Base-by-base conservation (phyloP, 495 filamentous ascomycete genomes). In the Chaetomium fimeti region DNA sequence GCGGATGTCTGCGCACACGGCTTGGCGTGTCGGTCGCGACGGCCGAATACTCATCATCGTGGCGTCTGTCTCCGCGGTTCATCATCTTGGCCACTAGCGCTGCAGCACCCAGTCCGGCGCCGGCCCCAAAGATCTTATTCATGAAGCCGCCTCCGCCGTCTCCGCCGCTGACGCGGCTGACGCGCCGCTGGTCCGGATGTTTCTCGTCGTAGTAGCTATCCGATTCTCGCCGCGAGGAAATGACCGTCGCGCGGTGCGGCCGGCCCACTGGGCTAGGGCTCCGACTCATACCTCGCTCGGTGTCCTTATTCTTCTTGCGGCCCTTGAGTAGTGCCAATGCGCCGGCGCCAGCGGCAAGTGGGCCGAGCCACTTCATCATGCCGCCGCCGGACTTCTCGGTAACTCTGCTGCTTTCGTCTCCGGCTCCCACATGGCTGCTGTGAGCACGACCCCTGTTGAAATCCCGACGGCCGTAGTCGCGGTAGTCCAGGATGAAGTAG, bases 401-500 rank as follows among this genome's bases (percentile, higher is more conserved):
- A 54, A 56, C 43, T 6, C 61, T 24, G 51, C 65, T 67, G 27
- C 54, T 67, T 9, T 47, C 57, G 9, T 45, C 48, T 0, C 48
- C 48, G 48, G 32, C 32, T 1, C 32, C 32, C 7, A 36, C 32
- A 36, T 53, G 13, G 18, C 36, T 36, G 64, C 74, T 67, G 61
- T 74, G 67, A 28, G 72, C 73, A 40, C 78, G 81, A 12, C 79
- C 79, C 57, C 78, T 70, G 38, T 66, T 64, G 45, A 72, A 73
- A 61, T 79, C 55, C 65, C 68, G 67, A 9, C 68, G 66, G 0
- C 73, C 75, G 52, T 88, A 83, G 65, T 88, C 82, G 45, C 79
- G 69, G 73, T 88, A 92, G 54, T 84, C 87, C 12, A 96, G 79
- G 32, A 92, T 77, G 66, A 96, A 92, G 74, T 88, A 95, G 18